Conservation (phyloP, 768 basidiomycete species). For the Naematelia aurantialba region DNA sequence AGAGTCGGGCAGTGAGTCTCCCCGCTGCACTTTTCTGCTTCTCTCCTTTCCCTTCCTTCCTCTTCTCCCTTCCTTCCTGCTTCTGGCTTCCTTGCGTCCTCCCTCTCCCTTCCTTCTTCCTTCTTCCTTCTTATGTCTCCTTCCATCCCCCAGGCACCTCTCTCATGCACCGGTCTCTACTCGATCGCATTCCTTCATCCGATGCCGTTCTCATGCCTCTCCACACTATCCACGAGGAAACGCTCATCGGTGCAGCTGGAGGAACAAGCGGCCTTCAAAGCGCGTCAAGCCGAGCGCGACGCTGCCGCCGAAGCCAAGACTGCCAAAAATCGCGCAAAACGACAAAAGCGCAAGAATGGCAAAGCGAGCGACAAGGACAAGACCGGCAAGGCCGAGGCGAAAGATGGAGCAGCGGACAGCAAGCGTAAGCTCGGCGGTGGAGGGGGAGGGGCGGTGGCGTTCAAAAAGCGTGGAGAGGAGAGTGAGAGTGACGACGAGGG, state of each 20-base stretch:
- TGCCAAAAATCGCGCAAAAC: conserved; percentile 87
- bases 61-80: neutral
- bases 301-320: conserved; percentile 78
- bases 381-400: conserved; percentile 55
- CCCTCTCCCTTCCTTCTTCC: no score
- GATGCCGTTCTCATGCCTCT: no score
- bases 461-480: conserved; percentile 56
- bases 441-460: conserved; percentile 60
- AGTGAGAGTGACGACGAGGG: conserved; percentile 44
- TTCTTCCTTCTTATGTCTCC: no score
- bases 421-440: conserved; percentile 67
- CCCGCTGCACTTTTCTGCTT: neutral
- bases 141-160: no score
- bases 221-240: no score
- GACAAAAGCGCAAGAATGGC: conserved; percentile 84
- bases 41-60: neutral
- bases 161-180: no score
- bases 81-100: no score
- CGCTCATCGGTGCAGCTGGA: conserved; percentile 61
- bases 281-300: conserved; percentile 66
- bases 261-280: conserved; percentile 69
- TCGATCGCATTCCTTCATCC: neutral
- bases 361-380: conserved; percentile 13
- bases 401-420: conserved; percentile 46
- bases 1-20: conserved; percentile 65